Conservation (phyloP, 2,329 filamentous ascomycete genomes). For the Colletotrichum godetiae region DNA sequence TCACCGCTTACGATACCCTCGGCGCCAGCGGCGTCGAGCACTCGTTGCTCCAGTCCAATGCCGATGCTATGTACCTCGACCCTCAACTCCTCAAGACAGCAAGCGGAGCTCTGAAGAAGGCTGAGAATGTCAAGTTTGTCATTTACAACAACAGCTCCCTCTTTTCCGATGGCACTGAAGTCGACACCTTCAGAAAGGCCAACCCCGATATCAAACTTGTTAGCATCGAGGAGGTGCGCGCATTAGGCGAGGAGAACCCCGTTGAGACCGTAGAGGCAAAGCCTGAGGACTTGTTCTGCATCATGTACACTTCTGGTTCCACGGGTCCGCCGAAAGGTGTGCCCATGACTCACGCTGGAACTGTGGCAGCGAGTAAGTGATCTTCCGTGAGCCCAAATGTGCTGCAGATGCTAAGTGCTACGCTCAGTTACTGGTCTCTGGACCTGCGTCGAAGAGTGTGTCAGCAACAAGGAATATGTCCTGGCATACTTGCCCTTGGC, state of each 20-base stretch:
- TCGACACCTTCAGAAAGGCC: constrained; percentile 67
- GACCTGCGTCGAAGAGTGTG: constrained; percentile 79
- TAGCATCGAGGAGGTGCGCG: constrained; percentile 65
- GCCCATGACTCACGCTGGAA: constrained; percentile 81
- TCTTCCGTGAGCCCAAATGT: constrained; percentile 30
- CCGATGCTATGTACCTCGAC: constrained; percentile 88
- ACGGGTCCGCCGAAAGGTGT: constrained; percentile 92
- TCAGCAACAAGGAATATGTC: constrained; percentile 81
- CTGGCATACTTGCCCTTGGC: constrained; percentile 94
- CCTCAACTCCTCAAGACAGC: constrained; percentile 78
- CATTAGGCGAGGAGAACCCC: constrained; percentile 74
- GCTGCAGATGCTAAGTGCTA: not conserved
- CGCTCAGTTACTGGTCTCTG: constrained; percentile 79
- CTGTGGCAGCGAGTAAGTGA: constrained; percentile 76
- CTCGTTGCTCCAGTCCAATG: constrained; percentile 84
- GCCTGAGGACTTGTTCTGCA: constrained; percentile 83
- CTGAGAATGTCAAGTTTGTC: constrained; percentile 66
- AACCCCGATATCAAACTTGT: constrained; percentile 65
- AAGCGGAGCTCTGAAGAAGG: constrained; percentile 65
- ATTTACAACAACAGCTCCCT: constrained; percentile 72
- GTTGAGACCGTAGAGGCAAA: constrained; percentile 77
- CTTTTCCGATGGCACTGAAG: constrained; percentile 61
- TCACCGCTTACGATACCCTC: constrained; percentile 95
- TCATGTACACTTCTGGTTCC: constrained; percentile 89
- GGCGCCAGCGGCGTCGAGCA: constrained; percentile 87